Evolutionary conservation across 73 alveolate genomes (phyloP).

Genomic region (Tetrahymena thermophila): DNA sequence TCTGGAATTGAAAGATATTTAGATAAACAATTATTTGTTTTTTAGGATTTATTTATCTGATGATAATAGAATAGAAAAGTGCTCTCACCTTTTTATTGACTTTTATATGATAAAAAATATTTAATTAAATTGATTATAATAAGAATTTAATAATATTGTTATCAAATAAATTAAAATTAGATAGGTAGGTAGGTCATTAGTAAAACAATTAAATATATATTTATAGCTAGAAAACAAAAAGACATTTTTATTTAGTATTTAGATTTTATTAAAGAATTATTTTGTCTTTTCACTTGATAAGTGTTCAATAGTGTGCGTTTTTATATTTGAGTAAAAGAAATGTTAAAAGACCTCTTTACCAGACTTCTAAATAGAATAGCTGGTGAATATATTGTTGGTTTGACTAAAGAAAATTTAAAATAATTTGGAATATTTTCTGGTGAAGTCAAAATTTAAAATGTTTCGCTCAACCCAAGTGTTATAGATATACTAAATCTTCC

Average conservation of each 20-base stretch:
- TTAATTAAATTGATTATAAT: too few relatives aligned
- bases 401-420: background rate
- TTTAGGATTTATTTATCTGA: background rate
- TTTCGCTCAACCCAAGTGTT: conserved; percentile 72
- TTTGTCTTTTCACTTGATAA: background rate
- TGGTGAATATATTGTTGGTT: background rate
- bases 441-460: conserved; percentile 66
- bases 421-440: conserved; percentile 12
- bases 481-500: conserved; percentile 83
- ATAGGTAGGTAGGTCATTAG: too few relatives aligned
- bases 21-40: background rate
- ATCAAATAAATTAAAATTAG: background rate
- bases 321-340: background rate
- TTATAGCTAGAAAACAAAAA: too few relatives aligned
- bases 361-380: background rate
- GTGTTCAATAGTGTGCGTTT: background rate
- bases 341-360: background rate
- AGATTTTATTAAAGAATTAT: background rate
- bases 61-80: background rate
- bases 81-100: too few relatives aligned
- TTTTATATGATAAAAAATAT: too few relatives aligned
- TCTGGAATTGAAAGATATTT: too few relatives aligned
- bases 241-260: background rate
- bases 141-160: background rate
- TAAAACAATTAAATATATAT: too few relatives aligned